These are phyloP conservation scores for Perkinsus chesapeaki DNA, from an alignment of 169 alveolate species.

Conservation along the genomic window DNA sequence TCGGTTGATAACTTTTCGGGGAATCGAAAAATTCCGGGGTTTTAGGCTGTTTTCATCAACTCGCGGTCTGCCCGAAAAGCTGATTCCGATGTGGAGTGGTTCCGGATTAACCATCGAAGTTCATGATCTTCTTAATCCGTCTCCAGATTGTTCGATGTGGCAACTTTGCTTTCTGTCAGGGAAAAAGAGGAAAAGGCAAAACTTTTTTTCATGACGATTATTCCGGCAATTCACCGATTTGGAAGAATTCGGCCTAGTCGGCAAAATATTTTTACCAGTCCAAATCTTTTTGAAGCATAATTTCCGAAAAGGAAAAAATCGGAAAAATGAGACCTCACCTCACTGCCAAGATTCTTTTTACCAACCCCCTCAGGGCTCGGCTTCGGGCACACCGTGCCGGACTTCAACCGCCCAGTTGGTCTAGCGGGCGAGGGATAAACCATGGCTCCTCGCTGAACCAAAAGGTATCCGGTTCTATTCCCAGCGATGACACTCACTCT, in stretches of 20 bases:
- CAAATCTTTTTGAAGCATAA: background rate
- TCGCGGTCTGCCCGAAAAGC: no score
- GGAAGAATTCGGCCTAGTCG: no score
- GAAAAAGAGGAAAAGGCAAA: no score
- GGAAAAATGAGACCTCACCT: background rate
- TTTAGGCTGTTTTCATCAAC: no score
- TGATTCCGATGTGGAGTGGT: no score
- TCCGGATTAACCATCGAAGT: no score
- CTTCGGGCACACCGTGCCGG: background rate
- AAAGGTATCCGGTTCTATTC: background rate
- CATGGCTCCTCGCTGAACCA: background rate
- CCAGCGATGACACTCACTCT: background rate
- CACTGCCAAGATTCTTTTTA: background rate
- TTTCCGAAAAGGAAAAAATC: background rate
- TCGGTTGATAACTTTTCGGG: background rate
- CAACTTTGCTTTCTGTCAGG: no score
- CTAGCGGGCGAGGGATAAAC: background rate
- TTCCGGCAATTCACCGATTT: no score
- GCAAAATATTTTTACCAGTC: no score
- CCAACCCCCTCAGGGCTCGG: background rate
- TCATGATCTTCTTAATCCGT: no score
- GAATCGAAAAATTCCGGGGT: background rate
- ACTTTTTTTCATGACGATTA: no score
- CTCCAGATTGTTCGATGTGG: no score
- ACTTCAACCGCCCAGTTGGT: background rate